Conservation (phyloP, 2,329 filamentous ascomycete genomes). For the Biscogniauxia sp. region DNA sequence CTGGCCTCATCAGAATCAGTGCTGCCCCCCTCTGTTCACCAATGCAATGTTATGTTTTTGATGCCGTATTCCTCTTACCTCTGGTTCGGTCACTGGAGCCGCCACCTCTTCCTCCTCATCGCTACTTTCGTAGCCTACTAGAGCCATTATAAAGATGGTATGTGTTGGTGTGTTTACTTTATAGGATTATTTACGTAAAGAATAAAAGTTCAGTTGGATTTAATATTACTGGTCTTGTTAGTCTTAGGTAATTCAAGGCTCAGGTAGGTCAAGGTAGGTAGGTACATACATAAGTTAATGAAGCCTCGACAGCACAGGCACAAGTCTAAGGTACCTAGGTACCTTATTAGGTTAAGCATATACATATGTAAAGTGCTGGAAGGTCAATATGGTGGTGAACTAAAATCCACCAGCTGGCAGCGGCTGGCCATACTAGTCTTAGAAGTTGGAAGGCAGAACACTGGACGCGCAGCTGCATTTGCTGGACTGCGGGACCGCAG, state of each 20-base stretch:
- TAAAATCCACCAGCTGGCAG: background rate
- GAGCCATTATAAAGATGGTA: conserved; percentile 14
- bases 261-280: too few species aligned
- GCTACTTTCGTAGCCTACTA: conserved; percentile 34
- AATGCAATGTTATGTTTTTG: conserved; percentile 6
- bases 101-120: conserved; percentile 32
- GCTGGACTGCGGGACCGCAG: background rate
- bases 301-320: too few species aligned
- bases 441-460: conserved; percentile 1
- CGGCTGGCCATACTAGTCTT: background rate
- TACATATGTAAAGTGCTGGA: too few species aligned
- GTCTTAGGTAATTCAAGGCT: too few species aligned
- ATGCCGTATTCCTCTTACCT: conserved; percentile 29
- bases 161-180: too few species aligned
- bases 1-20: conserved; percentile 35
- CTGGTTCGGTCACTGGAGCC: conserved; percentile 20
- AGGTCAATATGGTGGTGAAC: background rate
- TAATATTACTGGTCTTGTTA: too few species aligned
- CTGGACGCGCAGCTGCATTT: conserved; percentile 2
- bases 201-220: too few species aligned
- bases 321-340: too few species aligned
- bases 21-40: conserved; percentile 26
- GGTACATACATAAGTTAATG: too few species aligned
- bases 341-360: too few species aligned
- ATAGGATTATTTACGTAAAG: too few species aligned